Evolutionary conservation across 2,329 filamentous ascomycete species (phyloP), one percentile per base, ranked within the genome.

Genomic region (Dissoconium aciculare): DNA sequence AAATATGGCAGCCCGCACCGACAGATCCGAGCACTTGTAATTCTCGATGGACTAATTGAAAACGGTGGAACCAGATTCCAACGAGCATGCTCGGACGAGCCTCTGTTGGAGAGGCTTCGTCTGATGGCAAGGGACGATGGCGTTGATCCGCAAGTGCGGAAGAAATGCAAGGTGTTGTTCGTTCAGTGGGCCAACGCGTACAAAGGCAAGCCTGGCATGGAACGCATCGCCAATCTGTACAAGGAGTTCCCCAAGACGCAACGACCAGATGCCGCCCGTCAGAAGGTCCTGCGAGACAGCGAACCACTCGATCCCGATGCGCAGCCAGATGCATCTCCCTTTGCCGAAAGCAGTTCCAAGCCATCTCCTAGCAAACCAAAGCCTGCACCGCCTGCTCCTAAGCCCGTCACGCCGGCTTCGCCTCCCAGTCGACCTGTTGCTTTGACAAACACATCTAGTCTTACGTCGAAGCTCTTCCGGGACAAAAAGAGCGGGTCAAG

Each of bases 1-100:
- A 98, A 98, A 62, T 95, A 98, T 57, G 89, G 89, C 46, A 92
- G 74, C 49, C 67, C 81, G n/a, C 87, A 95, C 56, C 78, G 84
- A 29, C 89, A 98, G 56, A 67, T 95, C 17, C 74, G 89, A 36
- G 80, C 89, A 19, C 69, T 98, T 13, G 78, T 79, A 8, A 76
- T 98, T 29, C 69, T 98, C 2, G 89, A 98, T 53, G 85, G 81
- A 25, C 66, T 98, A 23, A 89, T 98, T 37, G 82, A 94, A 51
- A 98, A 98, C 59, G 85, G 84, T 2, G 87, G 87, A 2, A 67
- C 78, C 9, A 72, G 78, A 9, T 94, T 95, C 51, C 80, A 94
- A 55, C 74, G 81, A 28, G 70, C 71, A 11, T 93, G 95, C 53
- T 80, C 76, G 6, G 87, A 98, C 48, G 85, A 94, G 52, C 80